phyloP scores from a whole-genome alignment of 2,329 filamentous ascomycete species.

The Magnaporthiopsis incrustans region DNA sequence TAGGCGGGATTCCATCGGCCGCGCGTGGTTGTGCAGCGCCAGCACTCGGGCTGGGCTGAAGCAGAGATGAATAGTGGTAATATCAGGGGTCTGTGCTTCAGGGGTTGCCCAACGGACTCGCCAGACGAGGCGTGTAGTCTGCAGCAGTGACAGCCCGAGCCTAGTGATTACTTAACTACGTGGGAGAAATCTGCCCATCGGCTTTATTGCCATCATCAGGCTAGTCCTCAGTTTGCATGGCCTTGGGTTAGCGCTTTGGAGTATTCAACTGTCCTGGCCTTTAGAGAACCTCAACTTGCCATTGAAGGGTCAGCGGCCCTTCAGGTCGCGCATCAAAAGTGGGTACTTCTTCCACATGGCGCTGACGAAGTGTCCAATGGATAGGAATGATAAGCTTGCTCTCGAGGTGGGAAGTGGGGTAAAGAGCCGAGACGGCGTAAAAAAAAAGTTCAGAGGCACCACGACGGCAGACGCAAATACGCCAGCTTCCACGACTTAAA shows the following conservation, averaged over 20 bases:
- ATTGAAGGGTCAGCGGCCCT: too few species aligned
- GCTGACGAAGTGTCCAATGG: background rate
- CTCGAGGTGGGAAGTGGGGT: background rate
- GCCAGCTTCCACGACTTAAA: background rate
- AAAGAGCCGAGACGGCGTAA: background rate
- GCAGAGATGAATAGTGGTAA: background rate
- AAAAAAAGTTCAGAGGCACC: background rate
- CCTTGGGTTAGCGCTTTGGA: background rate
- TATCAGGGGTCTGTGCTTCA: background rate
- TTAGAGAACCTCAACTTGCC: too few species aligned
- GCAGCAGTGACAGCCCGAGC: background rate
- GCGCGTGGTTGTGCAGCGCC: background rate
- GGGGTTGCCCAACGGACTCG: background rate
- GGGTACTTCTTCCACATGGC: background rate
- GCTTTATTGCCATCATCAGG: background rate
- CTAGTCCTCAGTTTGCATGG: background rate
- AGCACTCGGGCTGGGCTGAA: too few species aligned
- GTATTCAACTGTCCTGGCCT: background rate
- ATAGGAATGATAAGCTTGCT: background rate
- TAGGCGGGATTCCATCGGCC: background rate
- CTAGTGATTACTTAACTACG: background rate
- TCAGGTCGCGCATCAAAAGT: background rate
- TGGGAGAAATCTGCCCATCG: too few species aligned
- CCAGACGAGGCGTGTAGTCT: background rate
- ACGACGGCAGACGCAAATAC: too few species aligned